Conservation (phyloP, 1,284 basidiomycete genomes). For the Leccinum holopus region DNA sequence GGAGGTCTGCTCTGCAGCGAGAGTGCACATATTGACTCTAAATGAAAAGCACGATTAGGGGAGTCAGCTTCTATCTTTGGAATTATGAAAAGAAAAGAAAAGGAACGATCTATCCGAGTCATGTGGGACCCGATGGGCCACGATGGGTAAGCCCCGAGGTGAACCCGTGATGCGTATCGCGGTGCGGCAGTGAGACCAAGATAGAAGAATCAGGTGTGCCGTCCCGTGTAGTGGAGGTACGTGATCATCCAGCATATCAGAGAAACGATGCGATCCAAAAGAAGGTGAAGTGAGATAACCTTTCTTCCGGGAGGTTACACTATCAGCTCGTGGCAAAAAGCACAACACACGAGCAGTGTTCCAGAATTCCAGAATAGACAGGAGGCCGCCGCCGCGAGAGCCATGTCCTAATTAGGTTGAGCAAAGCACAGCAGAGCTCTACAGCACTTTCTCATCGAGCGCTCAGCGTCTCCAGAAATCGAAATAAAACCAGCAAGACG, state of each 20-base stretch:
- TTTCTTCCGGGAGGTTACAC: conserved; percentile 5
- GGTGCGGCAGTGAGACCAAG: conserved; percentile 11
- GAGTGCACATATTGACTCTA: conserved; percentile 86
- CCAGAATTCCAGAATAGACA: conserved; percentile 14
- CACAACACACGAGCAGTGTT: conserved; percentile 1
- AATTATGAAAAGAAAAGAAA: conserved; percentile 3
- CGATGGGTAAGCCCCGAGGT: conserved; percentile 16
- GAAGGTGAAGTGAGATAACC: conserved; percentile 10
- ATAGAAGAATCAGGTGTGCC: conserved; percentile 14
- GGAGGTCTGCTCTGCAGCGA: conserved; percentile 80
- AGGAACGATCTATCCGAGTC: conserved; percentile 8
- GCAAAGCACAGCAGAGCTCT: background rate
- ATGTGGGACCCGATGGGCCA: conserved; percentile 8
- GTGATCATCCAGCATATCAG: conserved; percentile 13
- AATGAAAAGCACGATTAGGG: conserved; percentile 11
- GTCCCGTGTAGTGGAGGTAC: conserved; percentile 10
- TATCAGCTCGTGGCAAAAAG: conserved; percentile 9
- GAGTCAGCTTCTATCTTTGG: conserved; percentile 19
- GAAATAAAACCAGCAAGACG: conserved; percentile 2
- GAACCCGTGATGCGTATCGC: conserved; percentile 12
- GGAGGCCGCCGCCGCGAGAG: conserved; percentile 21
- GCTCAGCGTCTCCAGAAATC: conserved; percentile 4
- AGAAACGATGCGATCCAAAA: conserved; percentile 10
- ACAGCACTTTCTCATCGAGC: conserved; percentile 14
- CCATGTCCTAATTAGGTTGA: conserved; percentile 12